Conservation (phyloP, 441 rosid genomes). For the Pelargonium myrrhifolium region DNA sequence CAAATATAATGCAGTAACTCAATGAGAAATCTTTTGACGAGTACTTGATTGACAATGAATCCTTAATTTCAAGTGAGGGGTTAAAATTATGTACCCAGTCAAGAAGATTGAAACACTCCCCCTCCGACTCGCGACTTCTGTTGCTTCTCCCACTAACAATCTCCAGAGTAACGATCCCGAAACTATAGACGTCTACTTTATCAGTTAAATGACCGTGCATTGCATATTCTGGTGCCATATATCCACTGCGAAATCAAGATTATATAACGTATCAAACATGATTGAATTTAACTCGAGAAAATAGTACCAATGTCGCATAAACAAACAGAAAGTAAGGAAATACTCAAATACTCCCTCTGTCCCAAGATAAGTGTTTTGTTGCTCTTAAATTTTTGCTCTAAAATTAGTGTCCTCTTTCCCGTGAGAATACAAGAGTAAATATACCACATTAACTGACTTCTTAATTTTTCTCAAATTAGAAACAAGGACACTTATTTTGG, state of each 20-base stretch:
- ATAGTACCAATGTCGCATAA: too few relatives aligned
- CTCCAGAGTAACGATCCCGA: constrained; percentile 38
- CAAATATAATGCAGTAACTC: not conserved
- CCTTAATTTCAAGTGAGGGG: too few relatives aligned
- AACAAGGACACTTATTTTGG: too few relatives aligned
- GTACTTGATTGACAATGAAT: too few relatives aligned
- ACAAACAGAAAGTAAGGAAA: constrained; percentile 15
- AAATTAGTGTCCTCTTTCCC: too few relatives aligned
- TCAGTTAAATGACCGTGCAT: constrained; percentile 62
- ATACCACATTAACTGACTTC: too few relatives aligned
- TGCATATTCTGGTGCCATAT: constrained; percentile 73
- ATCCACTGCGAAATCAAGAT: constrained; percentile 54
- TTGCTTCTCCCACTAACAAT: constrained; percentile 61
- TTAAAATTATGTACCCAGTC: constrained; percentile 47
- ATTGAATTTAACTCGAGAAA: too few relatives aligned
- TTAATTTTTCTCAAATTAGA: too few relatives aligned
- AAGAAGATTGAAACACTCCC: constrained; percentile 67
- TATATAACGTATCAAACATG: constrained; percentile 22
- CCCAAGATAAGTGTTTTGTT: too few relatives aligned
- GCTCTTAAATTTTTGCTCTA: constrained; percentile 35
- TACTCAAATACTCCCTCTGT: too few relatives aligned
- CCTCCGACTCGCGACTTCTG: constrained; percentile 58
- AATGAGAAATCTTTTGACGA: too few relatives aligned
- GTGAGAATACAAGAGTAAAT: constrained; percentile 8
- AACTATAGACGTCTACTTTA: constrained; percentile 43